Base-by-base conservation (phyloP, 2,329 filamentous ascomycete species). In the Nemania serpens region DNA sequence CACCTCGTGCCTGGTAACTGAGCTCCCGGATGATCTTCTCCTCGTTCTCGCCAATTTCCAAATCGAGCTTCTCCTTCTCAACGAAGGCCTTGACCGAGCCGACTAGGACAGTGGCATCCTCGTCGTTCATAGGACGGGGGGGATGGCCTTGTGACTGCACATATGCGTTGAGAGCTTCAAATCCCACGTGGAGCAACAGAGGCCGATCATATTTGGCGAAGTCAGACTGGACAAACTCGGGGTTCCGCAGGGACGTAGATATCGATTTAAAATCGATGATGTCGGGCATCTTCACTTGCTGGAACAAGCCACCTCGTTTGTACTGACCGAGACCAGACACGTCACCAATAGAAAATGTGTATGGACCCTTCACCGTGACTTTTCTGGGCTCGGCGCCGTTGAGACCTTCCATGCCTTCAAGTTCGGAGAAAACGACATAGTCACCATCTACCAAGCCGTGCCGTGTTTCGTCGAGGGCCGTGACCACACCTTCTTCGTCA, bases 211-310 rank as follows among this genome's bases (percentile, higher is more conserved):
- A 98, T 77, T 99, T 99, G 77, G 95, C 95, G 73, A 93, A 99
- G 75, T 99, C 95, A 20, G 95, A 96, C 62, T 97, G 86, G 71
- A 98, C 79, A 66, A 96, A 87, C 71, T 97, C 94, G 2, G 95
- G 95, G 59, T 92, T 90, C 77, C 91, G 91, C 58, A 97, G 77
- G 62, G 96, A 86, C 54, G 86, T 80, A 43, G 88, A 88, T 59
- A 97, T 85, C 42, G 87, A 82, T 79, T 97, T 91, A 78, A 98
- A 99, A 74, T 95, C 86, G 71, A 98, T 78, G 56, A 92, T 86
- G 79, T 95, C 97, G 52, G 95, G 95, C 94, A 97, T 97, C 84
- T 98, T 99, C 76, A 98, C 95, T 77, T 99, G 95, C 41, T 91
- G 89, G 76, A 91, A 99, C 61, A 97, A 85, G 62, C 95, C 95